Percentiles rank a stretch among this genome's conserved stretches.
These are phyloP conservation scores for Avena sativa DNA, from an alignment of 176 grass and related monocot species.

Conservation along the genomic window DNA sequence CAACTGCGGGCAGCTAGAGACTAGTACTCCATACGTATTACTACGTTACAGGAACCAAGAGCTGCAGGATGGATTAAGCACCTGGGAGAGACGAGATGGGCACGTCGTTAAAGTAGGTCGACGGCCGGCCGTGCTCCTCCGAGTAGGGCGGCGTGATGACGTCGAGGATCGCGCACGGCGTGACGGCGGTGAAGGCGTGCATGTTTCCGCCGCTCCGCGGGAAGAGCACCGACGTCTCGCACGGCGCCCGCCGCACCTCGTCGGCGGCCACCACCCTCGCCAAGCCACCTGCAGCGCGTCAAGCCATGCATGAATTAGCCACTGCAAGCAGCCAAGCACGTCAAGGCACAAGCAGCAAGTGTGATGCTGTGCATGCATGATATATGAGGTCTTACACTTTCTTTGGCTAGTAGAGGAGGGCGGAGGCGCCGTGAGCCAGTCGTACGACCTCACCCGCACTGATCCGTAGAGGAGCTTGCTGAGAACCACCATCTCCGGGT, in stretches of 20 bases:
- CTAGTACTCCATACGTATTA: background rate
- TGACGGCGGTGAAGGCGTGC: conserved; percentile 79
- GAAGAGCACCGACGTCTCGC: conserved; percentile 76
- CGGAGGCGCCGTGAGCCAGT: conserved; percentile 53
- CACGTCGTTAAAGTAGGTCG: conserved; percentile 67
- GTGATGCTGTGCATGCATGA: background rate
- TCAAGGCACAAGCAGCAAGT: too few species aligned
- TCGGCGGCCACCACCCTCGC: conserved; percentile 68
- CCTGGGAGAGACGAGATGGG: conserved; percentile 63
- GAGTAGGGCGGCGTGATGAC: conserved; percentile 82
- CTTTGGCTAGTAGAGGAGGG: conserved; percentile 10
- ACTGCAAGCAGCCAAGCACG: too few species aligned
- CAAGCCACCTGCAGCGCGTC: conserved; percentile 51
- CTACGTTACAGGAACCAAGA: background rate
- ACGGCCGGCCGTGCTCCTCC: conserved; percentile 59
- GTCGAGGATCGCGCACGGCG: conserved; percentile 87
- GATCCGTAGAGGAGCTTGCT: conserved; percentile 87
- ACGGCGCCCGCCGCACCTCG: conserved; percentile 52
- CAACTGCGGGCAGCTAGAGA: background rate
- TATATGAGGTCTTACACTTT: conserved; percentile 44
- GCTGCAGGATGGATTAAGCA: background rate
- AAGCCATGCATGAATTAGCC: background rate
- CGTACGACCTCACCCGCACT: conserved; percentile 60
- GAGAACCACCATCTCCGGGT: conserved; percentile 80
- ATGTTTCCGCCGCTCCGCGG: conserved; percentile 82